These are phyloP conservation scores for Meyerozyma guilliermondii DNA, from an alignment of 1,139 yeast species.

Conservation along the genomic window DNA sequence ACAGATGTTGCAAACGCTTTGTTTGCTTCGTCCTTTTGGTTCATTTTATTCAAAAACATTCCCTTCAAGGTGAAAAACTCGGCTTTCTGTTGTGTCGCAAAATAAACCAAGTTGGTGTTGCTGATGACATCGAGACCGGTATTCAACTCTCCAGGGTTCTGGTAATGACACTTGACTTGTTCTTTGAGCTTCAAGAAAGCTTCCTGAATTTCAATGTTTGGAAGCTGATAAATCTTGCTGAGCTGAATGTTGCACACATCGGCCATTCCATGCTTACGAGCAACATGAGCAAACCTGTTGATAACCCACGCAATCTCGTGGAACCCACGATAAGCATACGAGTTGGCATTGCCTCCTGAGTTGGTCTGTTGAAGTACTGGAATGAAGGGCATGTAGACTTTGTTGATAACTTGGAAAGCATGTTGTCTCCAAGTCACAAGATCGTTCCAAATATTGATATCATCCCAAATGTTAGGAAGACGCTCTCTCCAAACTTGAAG, in stretches of 20 bases:
- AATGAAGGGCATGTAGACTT: conserved; percentile 87
- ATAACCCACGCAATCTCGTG: conserved; percentile 99
- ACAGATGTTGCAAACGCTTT: conserved; percentile 98
- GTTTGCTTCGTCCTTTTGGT: conserved; percentile 90
- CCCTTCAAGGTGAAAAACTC: conserved; percentile 97
- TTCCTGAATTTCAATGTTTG: conserved; percentile 97
- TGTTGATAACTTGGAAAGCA: conserved; percentile 95
- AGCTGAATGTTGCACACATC: conserved; percentile 93
- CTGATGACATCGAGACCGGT: conserved; percentile 96
- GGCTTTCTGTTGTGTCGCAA: conserved; percentile 96
- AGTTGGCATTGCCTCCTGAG: conserved; percentile 70
- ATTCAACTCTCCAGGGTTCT: conserved; percentile 76
- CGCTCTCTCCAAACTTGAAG: conserved; percentile 98
- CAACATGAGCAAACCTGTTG: conserved; percentile 96
- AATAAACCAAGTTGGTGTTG: conserved; percentile 91
- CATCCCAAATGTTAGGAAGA: conserved; percentile 95
- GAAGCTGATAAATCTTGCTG: conserved; percentile 90
- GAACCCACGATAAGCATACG: conserved; percentile 94
- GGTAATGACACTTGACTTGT: conserved; percentile 96
- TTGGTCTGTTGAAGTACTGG: conserved; percentile 78
- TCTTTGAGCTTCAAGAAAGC: conserved; percentile 93
- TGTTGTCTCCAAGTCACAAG: conserved; percentile 98
- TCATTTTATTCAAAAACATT: conserved; percentile 89
- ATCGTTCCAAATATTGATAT: conserved; percentile 96
- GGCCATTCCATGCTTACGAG: conserved; percentile 93